A percentile compares a stretch with the other conserved stretches of the same genome.
Evolutionary conservation across 306 rosid genomes (phyloP).

Genomic region (Lathyrus tuberosus): DNA sequence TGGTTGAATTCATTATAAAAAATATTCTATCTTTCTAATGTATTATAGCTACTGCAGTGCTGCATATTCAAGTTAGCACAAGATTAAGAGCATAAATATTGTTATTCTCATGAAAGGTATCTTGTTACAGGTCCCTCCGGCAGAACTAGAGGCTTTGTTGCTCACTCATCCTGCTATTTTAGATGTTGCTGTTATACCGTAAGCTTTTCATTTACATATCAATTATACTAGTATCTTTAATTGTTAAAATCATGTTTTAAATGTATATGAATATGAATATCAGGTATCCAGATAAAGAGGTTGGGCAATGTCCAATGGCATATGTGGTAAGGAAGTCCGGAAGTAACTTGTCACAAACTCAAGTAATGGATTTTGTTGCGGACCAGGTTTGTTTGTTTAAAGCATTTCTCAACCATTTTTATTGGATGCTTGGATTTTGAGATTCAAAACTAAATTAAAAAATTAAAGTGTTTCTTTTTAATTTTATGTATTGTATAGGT

Average conservation of each 20-base stretch:
- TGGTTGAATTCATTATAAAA: too few relatives aligned
- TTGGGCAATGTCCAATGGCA: constrained; percentile 89
- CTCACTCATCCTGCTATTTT: constrained; percentile 73
- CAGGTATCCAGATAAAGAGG: constrained; percentile 83
- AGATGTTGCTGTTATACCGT: constrained; percentile 98
- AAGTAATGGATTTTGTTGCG: constrained; percentile 76
- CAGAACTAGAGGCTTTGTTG: constrained; percentile 87
- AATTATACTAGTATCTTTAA: constrained; percentile 49
- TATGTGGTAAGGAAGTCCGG: constrained; percentile 75
- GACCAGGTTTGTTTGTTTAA: constrained; percentile 57
- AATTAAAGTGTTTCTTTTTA: not conserved
- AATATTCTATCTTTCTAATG: too few relatives aligned
- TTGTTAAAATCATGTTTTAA: not conserved
- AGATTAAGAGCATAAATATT: too few relatives aligned
- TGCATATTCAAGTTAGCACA: constrained; percentile 27
- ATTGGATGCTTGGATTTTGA: not conserved
- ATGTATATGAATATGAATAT: not conserved
- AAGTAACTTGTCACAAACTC: constrained; percentile 53
- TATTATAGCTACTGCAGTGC: too few relatives aligned
- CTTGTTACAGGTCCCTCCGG: constrained; percentile 74
- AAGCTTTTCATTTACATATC: constrained; percentile 31
- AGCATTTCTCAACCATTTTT: not conserved
- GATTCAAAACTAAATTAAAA: not conserved
- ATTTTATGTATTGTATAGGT: constrained; percentile 49
- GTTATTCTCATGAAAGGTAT: not conserved